phyloP scores from a whole-genome alignment of 345 rosid genomes.

The Eucalyptus sp. region DNA sequence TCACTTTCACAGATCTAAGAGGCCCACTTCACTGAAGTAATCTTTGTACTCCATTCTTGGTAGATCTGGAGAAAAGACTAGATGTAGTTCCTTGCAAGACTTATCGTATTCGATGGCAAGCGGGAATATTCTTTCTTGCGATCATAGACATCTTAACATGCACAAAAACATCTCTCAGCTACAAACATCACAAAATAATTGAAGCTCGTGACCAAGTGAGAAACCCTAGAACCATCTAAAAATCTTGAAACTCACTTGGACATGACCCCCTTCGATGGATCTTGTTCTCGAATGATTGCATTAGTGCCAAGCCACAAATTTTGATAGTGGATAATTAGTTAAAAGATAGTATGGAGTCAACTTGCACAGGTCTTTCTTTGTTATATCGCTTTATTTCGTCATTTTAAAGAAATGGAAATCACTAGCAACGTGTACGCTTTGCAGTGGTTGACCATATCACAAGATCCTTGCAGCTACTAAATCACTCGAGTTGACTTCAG shows the following conservation, averaged over 20 bases:
- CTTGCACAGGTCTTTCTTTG: background rate
- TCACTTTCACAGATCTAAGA: background rate
- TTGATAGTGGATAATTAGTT: background rate
- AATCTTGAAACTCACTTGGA: background rate
- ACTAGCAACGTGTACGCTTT: background rate
- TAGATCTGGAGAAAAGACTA: background rate
- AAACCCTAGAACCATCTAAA: background rate
- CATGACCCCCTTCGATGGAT: background rate
- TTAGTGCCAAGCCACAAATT: background rate
- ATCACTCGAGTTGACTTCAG: background rate
- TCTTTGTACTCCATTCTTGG: background rate
- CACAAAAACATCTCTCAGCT: background rate
- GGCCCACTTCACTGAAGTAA: background rate
- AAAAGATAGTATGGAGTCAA: background rate
- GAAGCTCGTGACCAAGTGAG: background rate
- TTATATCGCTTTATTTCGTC: background rate
- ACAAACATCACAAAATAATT: background rate
- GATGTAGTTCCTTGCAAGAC: background rate
- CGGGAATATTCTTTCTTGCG: background rate
- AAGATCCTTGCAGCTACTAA: background rate
- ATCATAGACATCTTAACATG: background rate
- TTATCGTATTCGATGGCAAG: background rate
- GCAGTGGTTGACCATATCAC: background rate
- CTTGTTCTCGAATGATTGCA: background rate
- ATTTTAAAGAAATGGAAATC: background rate